These are phyloP conservation scores for Gloeostereum incarnatum DNA, from an alignment of 768 basidiomycete species.

Conservation along the genomic window DNA sequence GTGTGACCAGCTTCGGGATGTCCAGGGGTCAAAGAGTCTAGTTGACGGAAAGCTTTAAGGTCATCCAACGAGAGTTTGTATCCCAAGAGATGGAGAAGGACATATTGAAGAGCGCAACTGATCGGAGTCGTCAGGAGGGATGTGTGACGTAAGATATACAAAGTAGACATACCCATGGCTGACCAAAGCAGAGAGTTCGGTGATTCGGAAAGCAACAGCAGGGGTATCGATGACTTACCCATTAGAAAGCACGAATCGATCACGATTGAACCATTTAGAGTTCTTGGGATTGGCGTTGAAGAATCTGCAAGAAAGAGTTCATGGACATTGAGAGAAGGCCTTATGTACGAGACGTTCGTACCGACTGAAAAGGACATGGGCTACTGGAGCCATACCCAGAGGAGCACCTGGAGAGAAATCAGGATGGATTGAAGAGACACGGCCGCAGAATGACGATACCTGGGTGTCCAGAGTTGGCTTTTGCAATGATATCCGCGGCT, in stretches of 20 bases:
- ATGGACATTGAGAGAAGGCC: conserved; percentile 3
- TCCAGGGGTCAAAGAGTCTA: conserved; percentile 86
- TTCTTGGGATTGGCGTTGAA: conserved; percentile 82
- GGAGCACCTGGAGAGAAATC: conserved; percentile 60
- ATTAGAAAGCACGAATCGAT: conserved; percentile 95
- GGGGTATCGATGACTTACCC: conserved; percentile 51
- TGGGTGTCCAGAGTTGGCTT: conserved; percentile 93
- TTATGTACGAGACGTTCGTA: conserved; percentile 16
- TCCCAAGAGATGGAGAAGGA: conserved; percentile 83
- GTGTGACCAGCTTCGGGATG: conserved; percentile 75
- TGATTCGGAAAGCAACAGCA: conserved; percentile 4
- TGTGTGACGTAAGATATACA: neutral
- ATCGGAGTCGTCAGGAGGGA: conserved; percentile 7
- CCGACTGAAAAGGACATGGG: conserved; percentile 78
- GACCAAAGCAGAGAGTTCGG: conserved; percentile 10
- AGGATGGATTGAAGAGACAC: conserved; percentile 7
- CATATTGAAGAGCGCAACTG: conserved; percentile 92
- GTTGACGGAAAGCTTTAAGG: conserved; percentile 87
- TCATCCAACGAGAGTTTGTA: conserved; percentile 91
- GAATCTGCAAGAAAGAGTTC: conserved; percentile 38
- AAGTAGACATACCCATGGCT: conserved; percentile 64
- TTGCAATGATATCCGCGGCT: conserved; percentile 67
- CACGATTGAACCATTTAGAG: conserved; percentile 93
- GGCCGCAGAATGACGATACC: conserved; percentile 28
- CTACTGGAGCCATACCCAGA: conserved; percentile 85